Evolutionary conservation across 371 early-diverging fungal species (phyloP), one percentile per base, ranked within the genome.

Genomic region (Circinella umbellata): DNA sequence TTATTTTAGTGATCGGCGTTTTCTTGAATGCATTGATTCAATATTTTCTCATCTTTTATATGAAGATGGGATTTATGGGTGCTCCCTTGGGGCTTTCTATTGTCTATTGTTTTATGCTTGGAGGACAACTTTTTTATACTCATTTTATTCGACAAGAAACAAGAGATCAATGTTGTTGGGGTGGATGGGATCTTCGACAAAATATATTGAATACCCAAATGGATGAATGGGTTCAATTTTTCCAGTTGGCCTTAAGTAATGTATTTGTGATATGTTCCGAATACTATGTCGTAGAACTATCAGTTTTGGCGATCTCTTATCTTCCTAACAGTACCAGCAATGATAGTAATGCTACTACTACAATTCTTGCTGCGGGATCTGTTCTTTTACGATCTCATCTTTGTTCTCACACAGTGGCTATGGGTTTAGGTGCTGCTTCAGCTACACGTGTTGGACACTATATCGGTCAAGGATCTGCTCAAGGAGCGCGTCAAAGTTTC

Each of bases 341-440:
- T 47, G 1, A 47, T 15, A 47, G 47, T 47, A 47, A 47, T 47
- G 54, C 10, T 8, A 54, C 17, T 1, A 17, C 57, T 9, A 27
- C 34, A 34, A 10, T 57, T 9, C 5, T 57, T 57, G 57, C 57
- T 34, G 20, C 57, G 0, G 57, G 57, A 27, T 57, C 57, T 11
- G 57, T 57, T 10, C 34, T 57, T 13, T 57, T 57, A 34, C 57
- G 57, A 5, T 57, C 34, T 14, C 57, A 57, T 27, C 5, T 57
- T 27, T 10, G 27, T 57, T 57, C 57, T 4, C 57, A 57, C 4
- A 34, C 57, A n/a, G 35, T 64, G 5, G 53, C 86, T 9, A 81
- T 83, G 64, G 89, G 89, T n/a, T 66, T 92, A 11, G 75, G 86
- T 54, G 82, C 93, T 13, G 91, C 90, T 1, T 77, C 89, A 1